Evolutionary conservation across 331 rosid genomes (phyloP).

Genomic region (Telfairia occidentalis): DNA sequence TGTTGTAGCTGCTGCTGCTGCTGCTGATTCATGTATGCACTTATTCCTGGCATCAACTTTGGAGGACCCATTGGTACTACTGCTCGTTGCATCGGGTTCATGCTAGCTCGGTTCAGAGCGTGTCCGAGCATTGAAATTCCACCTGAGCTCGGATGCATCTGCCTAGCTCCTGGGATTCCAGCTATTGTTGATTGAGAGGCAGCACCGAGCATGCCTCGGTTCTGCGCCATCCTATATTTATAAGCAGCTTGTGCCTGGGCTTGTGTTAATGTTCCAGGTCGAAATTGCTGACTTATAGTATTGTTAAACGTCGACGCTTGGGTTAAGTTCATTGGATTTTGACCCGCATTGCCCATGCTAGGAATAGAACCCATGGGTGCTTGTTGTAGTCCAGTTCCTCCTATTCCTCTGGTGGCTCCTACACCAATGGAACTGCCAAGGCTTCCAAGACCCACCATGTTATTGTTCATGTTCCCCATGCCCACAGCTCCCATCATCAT

Average conservation of each 20-base stretch:
- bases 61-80: slow-evolving; percentile 84
- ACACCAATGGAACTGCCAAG: slow-evolving; percentile 58
- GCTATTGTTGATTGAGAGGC: slow-evolving; percentile 49
- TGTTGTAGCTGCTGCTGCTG: slow-evolving; percentile 28
- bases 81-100: slow-evolving; percentile 51
- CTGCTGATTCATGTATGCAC: slow-evolving; percentile 56
- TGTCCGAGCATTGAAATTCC: slow-evolving; percentile 63
- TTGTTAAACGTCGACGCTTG: slow-evolving; percentile 45
- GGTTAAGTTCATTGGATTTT: slow-evolving; percentile 49
- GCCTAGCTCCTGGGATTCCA: slow-evolving; percentile 64
- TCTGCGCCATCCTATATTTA: slow-evolving; percentile 32
- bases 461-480: slow-evolving; percentile 47
- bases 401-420: slow-evolving; percentile 69
- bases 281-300: slow-evolving; percentile 46
- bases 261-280: slow-evolving; percentile 33
- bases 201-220: slow-evolving; percentile 41
- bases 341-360: slow-evolving; percentile 68
- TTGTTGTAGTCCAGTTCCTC: slow-evolving; percentile 73
- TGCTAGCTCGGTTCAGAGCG: slow-evolving; percentile 41
- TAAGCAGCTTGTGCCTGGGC: slow-evolving; percentile 23
- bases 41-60: slow-evolving; percentile 50
- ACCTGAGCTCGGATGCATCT: slow-evolving; percentile 51
- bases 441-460: slow-evolving; percentile 64
- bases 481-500: slow-evolving; percentile 73
- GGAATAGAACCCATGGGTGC: slow-evolving; percentile 69